Evolutionary conservation across 2,329 filamentous ascomycete species (phyloP), one percentile per base, ranked within the genome.

Genomic region (Cercospora brassicicola): DNA sequence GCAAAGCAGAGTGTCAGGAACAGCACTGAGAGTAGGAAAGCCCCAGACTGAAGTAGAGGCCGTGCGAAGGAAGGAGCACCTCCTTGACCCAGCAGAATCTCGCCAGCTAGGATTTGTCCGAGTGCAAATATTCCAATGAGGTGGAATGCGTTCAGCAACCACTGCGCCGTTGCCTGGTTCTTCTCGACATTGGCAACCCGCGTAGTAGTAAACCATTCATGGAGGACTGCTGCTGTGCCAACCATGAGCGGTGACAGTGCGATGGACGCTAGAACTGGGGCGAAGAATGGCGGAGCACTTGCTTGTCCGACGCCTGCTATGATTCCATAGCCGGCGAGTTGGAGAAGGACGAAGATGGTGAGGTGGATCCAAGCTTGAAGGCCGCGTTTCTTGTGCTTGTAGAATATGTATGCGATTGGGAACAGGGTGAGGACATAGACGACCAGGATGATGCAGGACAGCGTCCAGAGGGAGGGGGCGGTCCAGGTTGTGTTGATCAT

Each of bases 241-340:
- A 67, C 36, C 8, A 59, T 57, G 31, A 67, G 65, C 42, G 59
- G 65, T 8, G 59, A 48, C 9, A 62, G 48, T 13, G 31, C 65
- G 9, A 59, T 30, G 1, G 65, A 62, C 18, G 60, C 60, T 6
- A 67, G 33, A n/a, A 59, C 53, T n/a, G 65, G 42, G 18, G 65
- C 65, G 59, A 67, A 62, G 51, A 62, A 63, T 4, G 28, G 51
- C n/a, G 65, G 59, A 26, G 59, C 30, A 11, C 26, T 51, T 2
- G n/a, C 48, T 67, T 59, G 13, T n/a, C 65, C 65, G n/a, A 55
- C 57, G 23, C 23, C 64, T 48, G 65, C 59, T 15, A 67, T 67
- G 15, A 63, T 63, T 48, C 45, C 59, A 28, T 62, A 31, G 30
- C 65, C 65, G 20, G 59, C 51, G 51, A 67, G 60, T 59, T 67